Evolutionary conservation across 495 filamentous ascomycete genomes (phyloP).

Genomic region (Hypoxylon intermedium): DNA sequence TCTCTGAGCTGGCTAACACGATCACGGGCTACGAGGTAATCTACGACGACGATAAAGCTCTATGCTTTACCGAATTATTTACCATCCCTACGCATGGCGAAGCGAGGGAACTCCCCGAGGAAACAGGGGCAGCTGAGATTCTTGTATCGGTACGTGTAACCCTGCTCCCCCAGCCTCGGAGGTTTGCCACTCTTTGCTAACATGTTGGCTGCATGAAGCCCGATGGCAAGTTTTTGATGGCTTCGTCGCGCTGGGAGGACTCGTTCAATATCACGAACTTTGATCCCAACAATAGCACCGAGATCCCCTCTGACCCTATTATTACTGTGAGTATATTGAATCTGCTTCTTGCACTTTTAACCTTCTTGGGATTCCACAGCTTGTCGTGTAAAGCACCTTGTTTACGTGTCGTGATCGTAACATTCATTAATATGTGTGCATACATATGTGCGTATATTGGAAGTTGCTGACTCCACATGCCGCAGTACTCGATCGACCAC

Average conservation of each 20-base stretch:
- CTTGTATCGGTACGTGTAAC: slow-evolving; percentile 59
- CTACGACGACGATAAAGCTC: slow-evolving; percentile 56
- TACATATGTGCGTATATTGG: not conserved
- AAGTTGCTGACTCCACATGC: slow-evolving; percentile 27
- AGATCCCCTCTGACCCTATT: slow-evolving; percentile 54
- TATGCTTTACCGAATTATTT: slow-evolving; percentile 56
- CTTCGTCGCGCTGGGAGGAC: slow-evolving; percentile 67
- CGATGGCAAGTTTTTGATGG: slow-evolving; percentile 64
- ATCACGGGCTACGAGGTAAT: slow-evolving; percentile 65
- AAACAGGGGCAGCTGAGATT: slow-evolving; percentile 65
- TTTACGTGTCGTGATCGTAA: no score
- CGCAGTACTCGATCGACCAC: slow-evolving; percentile 51
- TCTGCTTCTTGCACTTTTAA: not conserved
- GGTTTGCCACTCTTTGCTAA: slow-evolving; percentile 2
- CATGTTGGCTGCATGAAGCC: slow-evolving; percentile 51
- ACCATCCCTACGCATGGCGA: slow-evolving; percentile 56
- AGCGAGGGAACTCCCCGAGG: slow-evolving; percentile 39
- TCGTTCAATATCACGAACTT: slow-evolving; percentile 56
- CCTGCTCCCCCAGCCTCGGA: not conserved
- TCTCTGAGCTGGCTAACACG: slow-evolving; percentile 66
- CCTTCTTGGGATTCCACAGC: not conserved
- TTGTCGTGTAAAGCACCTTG: no score
- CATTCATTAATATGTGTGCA: no score
- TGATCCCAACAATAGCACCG: slow-evolving; percentile 50
- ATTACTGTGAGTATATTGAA: slow-evolving; percentile 39